Conservation (phyloP, 352 stramenopile genomes). For the Pythium apleroticum region DNA sequence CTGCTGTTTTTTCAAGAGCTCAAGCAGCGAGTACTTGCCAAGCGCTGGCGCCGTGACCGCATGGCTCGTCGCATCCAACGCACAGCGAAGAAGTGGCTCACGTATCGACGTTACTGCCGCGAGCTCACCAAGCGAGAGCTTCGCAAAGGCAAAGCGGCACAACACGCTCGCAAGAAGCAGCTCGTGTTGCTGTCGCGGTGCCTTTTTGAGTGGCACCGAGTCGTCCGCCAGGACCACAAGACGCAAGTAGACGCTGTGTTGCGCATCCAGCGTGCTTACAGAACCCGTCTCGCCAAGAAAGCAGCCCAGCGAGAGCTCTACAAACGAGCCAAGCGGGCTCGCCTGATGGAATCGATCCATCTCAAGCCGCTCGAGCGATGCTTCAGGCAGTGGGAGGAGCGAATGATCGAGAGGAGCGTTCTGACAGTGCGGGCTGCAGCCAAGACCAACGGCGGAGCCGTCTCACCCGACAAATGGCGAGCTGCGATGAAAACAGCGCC, state of each 20-base stretch:
- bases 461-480: slow-evolving; percentile 26
- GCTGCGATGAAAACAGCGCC: slow-evolving; percentile 17
- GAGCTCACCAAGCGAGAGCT: slow-evolving; percentile 36
- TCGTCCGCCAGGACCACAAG: slow-evolving; percentile 16
- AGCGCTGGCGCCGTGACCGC: slow-evolving; percentile 33
- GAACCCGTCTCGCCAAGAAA: slow-evolving; percentile 39
- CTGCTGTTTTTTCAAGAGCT: slow-evolving; percentile 50
- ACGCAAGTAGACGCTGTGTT: slow-evolving; percentile 11
- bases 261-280: slow-evolving; percentile 54
- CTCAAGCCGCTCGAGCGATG: slow-evolving; percentile 58
- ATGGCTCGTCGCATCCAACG: slow-evolving; percentile 55
- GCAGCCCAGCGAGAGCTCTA: slow-evolving; percentile 41
- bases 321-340: slow-evolving; percentile 50
- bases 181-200: neutral
- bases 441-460: slow-evolving; percentile 8
- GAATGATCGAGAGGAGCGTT: slow-evolving; percentile 47
- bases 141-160: slow-evolving; percentile 4
- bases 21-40: slow-evolving; percentile 32
- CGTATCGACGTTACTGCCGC: slow-evolving; percentile 42
- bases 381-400: slow-evolving; percentile 59
- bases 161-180: slow-evolving; percentile 12
- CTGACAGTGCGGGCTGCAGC: slow-evolving; percentile 40
- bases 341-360: slow-evolving; percentile 42
- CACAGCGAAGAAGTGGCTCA: slow-evolving; percentile 39
- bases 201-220: slow-evolving; percentile 20